These are phyloP conservation scores for Penicillium bovifimosum DNA, from an alignment of 495 filamentous ascomycete genomes.

Conservation along the genomic window DNA sequence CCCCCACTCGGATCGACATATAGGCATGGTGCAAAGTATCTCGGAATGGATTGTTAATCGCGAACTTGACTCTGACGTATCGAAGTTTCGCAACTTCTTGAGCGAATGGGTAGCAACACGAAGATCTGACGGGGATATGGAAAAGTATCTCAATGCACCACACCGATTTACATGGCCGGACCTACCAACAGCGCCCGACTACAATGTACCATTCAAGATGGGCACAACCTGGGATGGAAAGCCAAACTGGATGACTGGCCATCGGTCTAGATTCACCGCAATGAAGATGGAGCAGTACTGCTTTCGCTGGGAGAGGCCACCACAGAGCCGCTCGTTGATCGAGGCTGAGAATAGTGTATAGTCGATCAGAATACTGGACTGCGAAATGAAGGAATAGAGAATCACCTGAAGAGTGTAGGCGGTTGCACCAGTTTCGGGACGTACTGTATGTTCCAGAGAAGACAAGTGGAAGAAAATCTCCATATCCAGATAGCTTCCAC, in stretches of 20 bases:
- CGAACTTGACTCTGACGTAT: conserved; percentile 20
- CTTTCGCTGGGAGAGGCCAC: conserved; percentile 21
- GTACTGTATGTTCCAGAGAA: too few species aligned
- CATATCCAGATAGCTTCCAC: too few species aligned
- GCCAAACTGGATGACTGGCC: conserved; percentile 11
- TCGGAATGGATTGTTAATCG: conserved; percentile 16
- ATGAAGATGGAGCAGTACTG: conserved; percentile 21
- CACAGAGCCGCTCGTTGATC: conserved; percentile 9
- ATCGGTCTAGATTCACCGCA: conserved; percentile 12
- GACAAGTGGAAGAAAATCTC: too few species aligned
- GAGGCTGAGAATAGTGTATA: neutral
- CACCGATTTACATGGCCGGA: conserved; percentile 19
- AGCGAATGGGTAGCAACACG: conserved; percentile 16
- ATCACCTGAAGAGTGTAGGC: too few species aligned
- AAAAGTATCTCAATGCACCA: conserved; percentile 18
- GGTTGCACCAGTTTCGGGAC: too few species aligned
- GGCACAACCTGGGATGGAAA: conserved; percentile 16
- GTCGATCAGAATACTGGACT: too few species aligned
- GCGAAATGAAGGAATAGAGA: too few species aligned
- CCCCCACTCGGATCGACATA: conserved; percentile 16
- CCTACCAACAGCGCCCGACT: conserved; percentile 15
- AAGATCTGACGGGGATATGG: conserved; percentile 12
- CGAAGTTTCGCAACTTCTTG: conserved; percentile 19
- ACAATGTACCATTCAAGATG: conserved; percentile 16
- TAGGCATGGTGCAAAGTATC: conserved; percentile 19